Base-by-base conservation (phyloP, 2,329 filamentous ascomycete species). In the Dendrostoma leiphaemia region DNA sequence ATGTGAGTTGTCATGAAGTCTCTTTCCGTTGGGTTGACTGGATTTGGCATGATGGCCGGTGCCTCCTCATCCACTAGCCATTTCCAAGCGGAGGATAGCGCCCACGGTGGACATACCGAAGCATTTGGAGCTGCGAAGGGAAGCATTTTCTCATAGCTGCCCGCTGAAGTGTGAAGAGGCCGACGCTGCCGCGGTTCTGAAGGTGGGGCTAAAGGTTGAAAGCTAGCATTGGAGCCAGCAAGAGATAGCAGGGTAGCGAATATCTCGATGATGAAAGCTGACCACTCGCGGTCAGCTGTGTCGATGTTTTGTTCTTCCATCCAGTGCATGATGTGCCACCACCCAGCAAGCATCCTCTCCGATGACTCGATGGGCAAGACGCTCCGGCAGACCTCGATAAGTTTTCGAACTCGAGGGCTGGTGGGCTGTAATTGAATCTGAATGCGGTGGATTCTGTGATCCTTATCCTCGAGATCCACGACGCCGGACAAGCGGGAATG, bases 321-420 rank as follows among this genome's bases (percentile, higher is more conserved):
- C 89, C 89, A 93, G 58, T 84, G 82, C 70, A 88, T 80, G 19
- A 83, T 78, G 64, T 90, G 85, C 80, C 88, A 89, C 87, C 89
- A 92, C 2, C 81, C 83, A 9, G 85, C 78, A 53, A 89, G 71
- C 9, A 91, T 71, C 24, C 75, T 88, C 72, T 75, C 86, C 57
- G 71, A 82, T 37, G 80, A 75, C 1, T 77, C 74, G 19, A 82
- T 74, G 6, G 83, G 82, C 26, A 91, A 67, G 31, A 88, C 78
- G 59, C 86, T 84, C 54, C 81, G 81, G 64, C 86, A 87, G 15
- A 83, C 72, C 29, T 81, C 75, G 8, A 92, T 71, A 8, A 85
- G 72, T 51, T 77, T 83, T 26, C 74, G 75, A 5, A 89, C 85
- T 48, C 86, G 77, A n/a, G 77, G 74, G 48, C 81, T 84, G 13